Evolutionary conservation across 768 basidiomycete genomes (phyloP).

Genomic region (Lepiota brunneoincarnata): DNA sequence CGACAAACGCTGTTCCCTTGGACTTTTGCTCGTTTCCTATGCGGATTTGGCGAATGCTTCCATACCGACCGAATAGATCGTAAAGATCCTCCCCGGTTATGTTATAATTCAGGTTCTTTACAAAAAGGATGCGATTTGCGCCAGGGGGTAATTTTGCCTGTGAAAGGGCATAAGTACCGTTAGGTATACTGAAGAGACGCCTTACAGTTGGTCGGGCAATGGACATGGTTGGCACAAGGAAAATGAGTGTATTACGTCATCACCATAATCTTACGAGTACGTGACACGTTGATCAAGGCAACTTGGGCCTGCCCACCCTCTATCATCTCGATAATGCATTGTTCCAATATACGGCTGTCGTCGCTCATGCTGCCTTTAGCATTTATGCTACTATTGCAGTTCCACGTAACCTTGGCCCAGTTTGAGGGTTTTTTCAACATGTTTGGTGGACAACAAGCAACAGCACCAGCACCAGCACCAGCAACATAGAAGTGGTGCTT

Average conservation of each 20-base stretch:
- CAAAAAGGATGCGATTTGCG: constrained; percentile 88
- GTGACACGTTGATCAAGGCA: constrained; percentile 8
- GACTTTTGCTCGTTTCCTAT: constrained; percentile 91
- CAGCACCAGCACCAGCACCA: constrained; percentile 62
- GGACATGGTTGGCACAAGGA: constrained; percentile 44
- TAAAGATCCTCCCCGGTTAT: constrained; percentile 94
- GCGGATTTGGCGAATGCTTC: constrained; percentile 92
- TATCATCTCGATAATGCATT: neutral
- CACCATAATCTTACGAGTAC: neutral
- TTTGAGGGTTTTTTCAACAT: constrained; percentile 80
- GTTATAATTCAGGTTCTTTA: constrained; percentile 91
- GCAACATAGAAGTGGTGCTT: constrained; percentile 49
- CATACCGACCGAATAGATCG: constrained; percentile 97
- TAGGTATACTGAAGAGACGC: neutral
- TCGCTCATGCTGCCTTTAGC: neutral
- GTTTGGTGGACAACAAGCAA: constrained; percentile 58
- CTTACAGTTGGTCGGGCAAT: constrained; percentile 68
- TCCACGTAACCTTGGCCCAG: constrained; percentile 51
- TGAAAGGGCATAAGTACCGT: constrained; percentile 4
- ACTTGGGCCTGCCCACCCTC: neutral
- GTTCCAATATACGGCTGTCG: neutral
- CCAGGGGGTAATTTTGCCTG: constrained; percentile 89
- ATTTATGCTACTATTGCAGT: constrained; percentile 31
- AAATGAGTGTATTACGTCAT: neutral
- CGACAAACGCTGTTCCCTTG: constrained; percentile 95